These are phyloP conservation scores for Tuber calosporum DNA, from an alignment of 495 filamentous ascomycete genomes.

Conservation along the genomic window DNA sequence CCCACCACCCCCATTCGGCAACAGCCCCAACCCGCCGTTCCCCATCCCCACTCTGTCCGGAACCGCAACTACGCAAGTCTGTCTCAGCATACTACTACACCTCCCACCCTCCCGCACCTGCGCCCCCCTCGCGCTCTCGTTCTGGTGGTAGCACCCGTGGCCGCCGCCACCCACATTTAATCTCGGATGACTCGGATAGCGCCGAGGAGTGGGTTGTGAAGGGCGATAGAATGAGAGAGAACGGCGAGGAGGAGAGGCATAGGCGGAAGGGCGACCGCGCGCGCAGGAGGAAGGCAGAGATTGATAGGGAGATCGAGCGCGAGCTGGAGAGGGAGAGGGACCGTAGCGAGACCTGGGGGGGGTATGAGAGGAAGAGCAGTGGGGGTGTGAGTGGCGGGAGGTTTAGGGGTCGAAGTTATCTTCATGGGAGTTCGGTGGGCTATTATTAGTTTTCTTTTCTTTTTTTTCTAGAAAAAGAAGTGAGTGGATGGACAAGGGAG, in stretches of 20 bases:
- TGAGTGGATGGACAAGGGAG: background rate
- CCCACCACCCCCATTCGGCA: constrained; percentile 11
- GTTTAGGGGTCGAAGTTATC: background rate
- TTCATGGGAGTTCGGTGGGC: background rate
- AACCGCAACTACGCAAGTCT: constrained; percentile 25
- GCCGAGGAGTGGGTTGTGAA: background rate
- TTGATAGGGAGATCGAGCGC: background rate
- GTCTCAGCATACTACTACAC: constrained; percentile 31
- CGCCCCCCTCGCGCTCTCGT: constrained; percentile 23
- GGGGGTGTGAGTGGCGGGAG: background rate
- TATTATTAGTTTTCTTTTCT: background rate
- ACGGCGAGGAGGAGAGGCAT: background rate
- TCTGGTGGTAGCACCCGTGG: constrained; percentile 14
- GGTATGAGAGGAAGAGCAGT: background rate
- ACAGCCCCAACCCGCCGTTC: constrained; percentile 19
- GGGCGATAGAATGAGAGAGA: background rate
- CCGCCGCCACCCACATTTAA: background rate
- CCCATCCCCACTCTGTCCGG: constrained; percentile 26
- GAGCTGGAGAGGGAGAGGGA: background rate
- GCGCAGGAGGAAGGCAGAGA: background rate
- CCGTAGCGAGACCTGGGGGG: background rate
- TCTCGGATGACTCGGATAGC: background rate
- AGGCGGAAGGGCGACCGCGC: background rate
- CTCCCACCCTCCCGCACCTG: constrained; percentile 7
- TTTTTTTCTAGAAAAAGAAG: no score